Percentiles rank a stretch among this genome's conserved stretches.
These are phyloP conservation scores for Bipolaris sorokiniana DNA, from an alignment of 2,329 filamentous ascomycete genomes.

Conservation along the genomic window DNA sequence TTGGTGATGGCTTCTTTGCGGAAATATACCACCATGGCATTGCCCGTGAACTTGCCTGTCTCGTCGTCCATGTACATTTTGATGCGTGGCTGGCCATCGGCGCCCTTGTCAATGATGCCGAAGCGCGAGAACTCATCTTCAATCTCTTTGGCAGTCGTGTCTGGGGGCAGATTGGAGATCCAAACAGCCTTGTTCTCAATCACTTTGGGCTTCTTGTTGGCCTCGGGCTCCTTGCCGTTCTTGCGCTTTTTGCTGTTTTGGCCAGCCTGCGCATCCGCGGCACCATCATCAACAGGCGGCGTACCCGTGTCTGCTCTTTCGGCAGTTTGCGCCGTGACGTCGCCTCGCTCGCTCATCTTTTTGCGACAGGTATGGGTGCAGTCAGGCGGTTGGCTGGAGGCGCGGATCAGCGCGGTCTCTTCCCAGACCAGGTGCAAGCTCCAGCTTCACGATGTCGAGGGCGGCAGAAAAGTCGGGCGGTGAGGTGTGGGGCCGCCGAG, in stretches of 20 bases:
- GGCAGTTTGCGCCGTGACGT: slow-evolving; percentile 22
- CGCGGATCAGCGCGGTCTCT: background rate
- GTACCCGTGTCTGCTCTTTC: background rate
- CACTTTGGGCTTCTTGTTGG: slow-evolving; percentile 40
- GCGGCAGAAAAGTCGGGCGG: slow-evolving; percentile 35
- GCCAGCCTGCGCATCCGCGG: slow-evolving; percentile 10
- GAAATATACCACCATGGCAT: slow-evolving; percentile 93
- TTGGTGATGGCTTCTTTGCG: slow-evolving; percentile 90
- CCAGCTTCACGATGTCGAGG: slow-evolving; percentile 15
- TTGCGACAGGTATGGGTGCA: background rate
- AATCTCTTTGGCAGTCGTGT: slow-evolving; percentile 81
- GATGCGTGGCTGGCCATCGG: slow-evolving; percentile 84
- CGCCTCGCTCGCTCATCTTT: slow-evolving; percentile 22
- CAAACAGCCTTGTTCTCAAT: slow-evolving; percentile 86
- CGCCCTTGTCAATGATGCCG: slow-evolving; percentile 92
- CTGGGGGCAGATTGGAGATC: slow-evolving; percentile 82
- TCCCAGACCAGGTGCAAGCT: slow-evolving; percentile 2
- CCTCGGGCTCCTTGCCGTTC: slow-evolving; percentile 23
- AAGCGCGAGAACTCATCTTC: slow-evolving; percentile 84
- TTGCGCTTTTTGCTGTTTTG: slow-evolving; percentile 35
- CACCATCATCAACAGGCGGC: slow-evolving; percentile 10
- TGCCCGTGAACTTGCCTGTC: slow-evolving; percentile 86
- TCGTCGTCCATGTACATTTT: slow-evolving; percentile 87
- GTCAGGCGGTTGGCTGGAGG: background rate
- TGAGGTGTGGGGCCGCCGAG: slow-evolving; percentile 19